These are phyloP conservation scores for Boehmeria nivea DNA, from an alignment of 306 rosid genomes.

Conservation along the genomic window DNA sequence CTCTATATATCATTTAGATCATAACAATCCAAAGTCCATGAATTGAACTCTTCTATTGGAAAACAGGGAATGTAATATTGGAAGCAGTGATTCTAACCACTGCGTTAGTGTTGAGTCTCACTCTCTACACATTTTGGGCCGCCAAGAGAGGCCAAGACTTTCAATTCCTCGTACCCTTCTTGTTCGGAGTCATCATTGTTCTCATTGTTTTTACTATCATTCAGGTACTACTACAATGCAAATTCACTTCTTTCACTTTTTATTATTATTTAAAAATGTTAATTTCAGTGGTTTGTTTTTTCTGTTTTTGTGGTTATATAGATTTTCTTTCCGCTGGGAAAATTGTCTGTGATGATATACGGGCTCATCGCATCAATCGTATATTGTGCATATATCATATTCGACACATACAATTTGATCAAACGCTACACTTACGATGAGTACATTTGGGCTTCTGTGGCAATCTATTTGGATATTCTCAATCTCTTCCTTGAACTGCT, in stretches of 20 bases:
- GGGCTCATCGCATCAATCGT: constrained; percentile 71
- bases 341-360: constrained; percentile 52
- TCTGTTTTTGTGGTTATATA: constrained; percentile 3
- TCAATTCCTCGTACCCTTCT: constrained; percentile 78
- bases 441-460: constrained; percentile 82
- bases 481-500: constrained; percentile 78
- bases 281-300: neutral
- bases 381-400: constrained; percentile 78
- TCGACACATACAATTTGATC: constrained; percentile 79
- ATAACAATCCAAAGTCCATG: too few species aligned
- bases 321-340: constrained; percentile 65
- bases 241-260: neutral
- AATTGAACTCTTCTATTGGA: constrained; percentile 5
- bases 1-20: too few species aligned
- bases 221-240: constrained; percentile 39
- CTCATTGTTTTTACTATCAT: constrained; percentile 56
- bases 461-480: constrained; percentile 71
- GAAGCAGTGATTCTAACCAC: constrained; percentile 71
- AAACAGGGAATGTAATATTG: constrained; percentile 71
- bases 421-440: constrained; percentile 79
- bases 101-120: constrained; percentile 60
- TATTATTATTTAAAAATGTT: too few species aligned
- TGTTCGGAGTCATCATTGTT: constrained; percentile 58
- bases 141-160: constrained; percentile 83
- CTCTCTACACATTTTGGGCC: constrained; percentile 90